Conservation (phyloP, 2,329 filamentous ascomycete species). For the Graphiopsis chlorocephala region DNA sequence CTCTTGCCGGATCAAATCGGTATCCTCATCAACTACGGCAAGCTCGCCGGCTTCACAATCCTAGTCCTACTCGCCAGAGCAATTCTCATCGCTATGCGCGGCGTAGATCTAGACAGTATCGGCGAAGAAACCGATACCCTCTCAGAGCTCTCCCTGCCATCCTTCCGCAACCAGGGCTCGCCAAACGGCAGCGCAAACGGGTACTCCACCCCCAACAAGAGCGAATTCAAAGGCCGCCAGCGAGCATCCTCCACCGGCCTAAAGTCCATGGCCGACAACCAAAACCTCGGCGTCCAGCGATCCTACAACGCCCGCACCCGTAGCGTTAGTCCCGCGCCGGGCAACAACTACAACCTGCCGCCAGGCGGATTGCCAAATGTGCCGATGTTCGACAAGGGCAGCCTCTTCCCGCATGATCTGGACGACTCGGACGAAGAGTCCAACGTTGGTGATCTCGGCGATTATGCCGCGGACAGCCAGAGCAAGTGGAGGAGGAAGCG, state of each 20-base stretch:
- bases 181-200: constrained; percentile 25
- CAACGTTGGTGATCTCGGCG: constrained; percentile 22
- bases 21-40: constrained; percentile 76
- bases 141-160: constrained; percentile 18
- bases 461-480: constrained; percentile 31
- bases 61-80: constrained; percentile 48
- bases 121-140: constrained; percentile 6
- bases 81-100: constrained; percentile 33
- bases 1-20: constrained; percentile 83
- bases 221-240: constrained; percentile 28
- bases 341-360: constrained; percentile 30
- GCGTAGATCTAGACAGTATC: background rate
- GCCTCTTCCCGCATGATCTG: constrained; percentile 37
- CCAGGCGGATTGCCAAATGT: constrained; percentile 22
- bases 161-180: constrained; percentile 14
- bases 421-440: constrained; percentile 27
- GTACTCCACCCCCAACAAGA: constrained; percentile 24
- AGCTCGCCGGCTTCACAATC: constrained; percentile 57
- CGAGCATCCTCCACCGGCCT: constrained; percentile 32
- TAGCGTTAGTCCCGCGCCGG: constrained; percentile 37
- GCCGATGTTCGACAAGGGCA: constrained; percentile 43
- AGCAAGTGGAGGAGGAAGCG: constrained; percentile 26
- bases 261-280: constrained; percentile 27
- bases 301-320: constrained; percentile 35
- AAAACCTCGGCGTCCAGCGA: constrained; percentile 31